Conservation (phyloP, 176 grass and related monocot species). For the Urochloa ruziziensis region DNA sequence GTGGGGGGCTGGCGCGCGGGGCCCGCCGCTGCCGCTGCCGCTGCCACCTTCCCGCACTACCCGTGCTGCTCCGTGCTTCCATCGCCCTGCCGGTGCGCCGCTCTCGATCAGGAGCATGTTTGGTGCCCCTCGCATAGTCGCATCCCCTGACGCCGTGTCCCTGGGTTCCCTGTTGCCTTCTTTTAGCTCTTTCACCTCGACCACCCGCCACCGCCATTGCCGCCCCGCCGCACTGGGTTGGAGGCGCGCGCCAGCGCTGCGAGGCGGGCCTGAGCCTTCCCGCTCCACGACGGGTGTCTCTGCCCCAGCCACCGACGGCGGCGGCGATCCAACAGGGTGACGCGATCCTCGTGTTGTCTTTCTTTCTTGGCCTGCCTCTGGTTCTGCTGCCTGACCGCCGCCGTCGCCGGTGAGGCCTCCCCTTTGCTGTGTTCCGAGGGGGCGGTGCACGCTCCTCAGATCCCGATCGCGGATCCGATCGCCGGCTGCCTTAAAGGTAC, state of each 20-base stretch:
- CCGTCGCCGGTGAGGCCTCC: not conserved
- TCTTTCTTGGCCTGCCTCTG: not conserved
- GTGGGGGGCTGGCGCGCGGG: not conserved
- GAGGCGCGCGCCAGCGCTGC: conserved; percentile 11
- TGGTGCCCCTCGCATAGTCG: too few species aligned
- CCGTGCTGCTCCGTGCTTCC: not conserved
- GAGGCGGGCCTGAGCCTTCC: not conserved
- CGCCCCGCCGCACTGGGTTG: conserved; percentile 4
- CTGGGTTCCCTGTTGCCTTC: not conserved
- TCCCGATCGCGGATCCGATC: conserved; percentile 35
- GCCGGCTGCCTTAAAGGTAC: conserved; percentile 20
- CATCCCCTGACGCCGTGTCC: not conserved
- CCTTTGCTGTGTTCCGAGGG: not conserved
- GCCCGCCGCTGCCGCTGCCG: not conserved
- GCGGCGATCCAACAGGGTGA: not conserved
- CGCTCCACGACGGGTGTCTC: not conserved
- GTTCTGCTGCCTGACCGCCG: not conserved
- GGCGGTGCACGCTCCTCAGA: not conserved
- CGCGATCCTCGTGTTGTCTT: not conserved
- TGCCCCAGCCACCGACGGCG: not conserved
- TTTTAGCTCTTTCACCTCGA: not conserved
- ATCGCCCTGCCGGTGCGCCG: not conserved
- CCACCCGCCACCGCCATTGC: not conserved
- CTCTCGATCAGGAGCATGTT: not conserved
- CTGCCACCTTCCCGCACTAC: conserved; percentile 1